Base-by-base conservation (phyloP, 2,329 filamentous ascomycete species). In the Fusarium begoniae region DNA sequence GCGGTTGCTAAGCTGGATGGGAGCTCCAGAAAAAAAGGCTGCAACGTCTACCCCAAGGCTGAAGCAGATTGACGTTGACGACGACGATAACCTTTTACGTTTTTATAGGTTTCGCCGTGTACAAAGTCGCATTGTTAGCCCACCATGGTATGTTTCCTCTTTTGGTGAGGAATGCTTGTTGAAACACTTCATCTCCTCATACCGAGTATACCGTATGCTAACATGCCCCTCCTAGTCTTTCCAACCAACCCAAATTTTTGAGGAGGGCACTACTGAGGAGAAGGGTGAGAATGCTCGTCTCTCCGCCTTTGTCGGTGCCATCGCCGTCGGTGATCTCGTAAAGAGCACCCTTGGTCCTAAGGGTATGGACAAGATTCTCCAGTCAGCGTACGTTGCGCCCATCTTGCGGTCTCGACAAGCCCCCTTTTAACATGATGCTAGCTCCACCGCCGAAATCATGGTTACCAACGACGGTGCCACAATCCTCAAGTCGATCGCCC, bases 241-340 rank as follows among this genome's bases (percentile, higher is more conserved):
- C 84, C 96, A 95, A 86, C 95, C 96, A 80, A 98, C 95, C 74
- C 96, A 98, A 86, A 98, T 98, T 88, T 98, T 98, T 85, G 94
- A 95, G 80, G 94, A 98, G 84, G 95, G 97, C 83, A 96, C 97
- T 77, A 96, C 93, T 66, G 94, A 98, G 86, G 96, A 98, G 87
- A 98, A 98, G 87, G 96, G 96, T 80, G 96, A 98, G 87, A 98
- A 98, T 93, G 96, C 96, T 80, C 94, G 96, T 90, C 92, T 98
- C 79, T 93, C 94, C n/a, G 96, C 96, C 75, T 99, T 99, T 80
- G 96, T 99, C 63, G 96, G 96, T 79, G 96, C 96, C 82, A 99
- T 99, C 81, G 96, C 96, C 63, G 96, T 99, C 53, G 96, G 96
- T 61, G 96, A 99, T 80, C 85, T 99, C 77, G 96, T 99, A 61